Conservation (phyloP, 495 filamentous ascomycete species). For the Penicillium antarcticum region DNA sequence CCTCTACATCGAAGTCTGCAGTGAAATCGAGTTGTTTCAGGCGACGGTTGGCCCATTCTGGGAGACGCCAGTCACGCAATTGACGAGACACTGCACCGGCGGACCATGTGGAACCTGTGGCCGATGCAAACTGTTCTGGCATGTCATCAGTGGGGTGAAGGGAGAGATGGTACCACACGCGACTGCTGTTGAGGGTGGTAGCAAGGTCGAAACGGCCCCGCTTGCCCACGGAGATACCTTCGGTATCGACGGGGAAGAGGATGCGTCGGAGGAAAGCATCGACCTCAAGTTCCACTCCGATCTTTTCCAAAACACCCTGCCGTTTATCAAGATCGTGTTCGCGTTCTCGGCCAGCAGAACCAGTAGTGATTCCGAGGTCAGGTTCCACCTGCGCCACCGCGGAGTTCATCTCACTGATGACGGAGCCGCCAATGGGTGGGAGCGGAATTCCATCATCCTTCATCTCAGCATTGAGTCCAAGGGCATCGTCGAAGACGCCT, state of each 20-base stretch:
- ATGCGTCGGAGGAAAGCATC: conserved; percentile 80
- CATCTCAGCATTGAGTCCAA: conserved; percentile 97
- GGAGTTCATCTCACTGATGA: conserved; percentile 78
- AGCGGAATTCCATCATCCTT: conserved; percentile 85
- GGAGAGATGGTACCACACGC: conserved; percentile 93
- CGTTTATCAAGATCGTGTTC: conserved; percentile 77
- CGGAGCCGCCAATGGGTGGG: conserved; percentile 64
- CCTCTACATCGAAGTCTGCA: conserved; percentile 90
- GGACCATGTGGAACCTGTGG: conserved; percentile 72
- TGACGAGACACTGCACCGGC: conserved; percentile 89
- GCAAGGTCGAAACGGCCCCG: conserved; percentile 73
- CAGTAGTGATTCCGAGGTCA: conserved; percentile 74
- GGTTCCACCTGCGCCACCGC: conserved; percentile 75
- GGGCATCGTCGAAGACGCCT: conserved; percentile 83
- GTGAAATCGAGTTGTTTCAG: conserved; percentile 95
- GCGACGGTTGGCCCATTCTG: conserved; percentile 93
- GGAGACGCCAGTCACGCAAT: conserved; percentile 84
- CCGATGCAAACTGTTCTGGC: conserved; percentile 61
- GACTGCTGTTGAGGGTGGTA: conserved; percentile 66
- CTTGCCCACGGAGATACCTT: conserved; percentile 71
- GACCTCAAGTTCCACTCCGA: conserved; percentile 72
- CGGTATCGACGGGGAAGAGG: conserved; percentile 73
- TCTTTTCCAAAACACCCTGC: conserved; percentile 81
- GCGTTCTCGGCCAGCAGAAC: conserved; percentile 62
- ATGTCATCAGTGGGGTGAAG: conserved; percentile 88